Evolutionary conservation across 371 early-diverging fungal species (phyloP).

Genomic region (Mucor irregularis): DNA sequence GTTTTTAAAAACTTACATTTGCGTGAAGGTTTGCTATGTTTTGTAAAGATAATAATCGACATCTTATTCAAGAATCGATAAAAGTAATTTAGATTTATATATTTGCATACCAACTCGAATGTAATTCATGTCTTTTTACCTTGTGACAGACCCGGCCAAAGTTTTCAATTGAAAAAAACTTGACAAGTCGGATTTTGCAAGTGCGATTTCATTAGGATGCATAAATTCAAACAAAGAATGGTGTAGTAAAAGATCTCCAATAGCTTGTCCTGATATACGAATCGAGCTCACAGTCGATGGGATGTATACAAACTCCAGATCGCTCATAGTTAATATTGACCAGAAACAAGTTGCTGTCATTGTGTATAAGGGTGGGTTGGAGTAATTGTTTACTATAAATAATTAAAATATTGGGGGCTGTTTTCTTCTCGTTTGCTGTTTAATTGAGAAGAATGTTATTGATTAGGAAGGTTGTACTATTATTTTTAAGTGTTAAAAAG

Average conservation of each 20-base stretch:
- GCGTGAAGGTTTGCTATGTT: not conserved
- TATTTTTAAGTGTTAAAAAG: too few relatives aligned
- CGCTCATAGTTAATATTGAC: constrained; percentile 49
- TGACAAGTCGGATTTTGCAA: constrained; percentile 53
- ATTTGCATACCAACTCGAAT: not conserved
- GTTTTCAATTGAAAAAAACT: constrained; percentile 52
- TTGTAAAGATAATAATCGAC: not conserved
- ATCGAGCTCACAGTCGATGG: constrained; percentile 30
- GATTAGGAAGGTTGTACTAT: too few relatives aligned
- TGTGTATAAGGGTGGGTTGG: too few relatives aligned
- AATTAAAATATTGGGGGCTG: too few relatives aligned
- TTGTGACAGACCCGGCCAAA: constrained; percentile 58
- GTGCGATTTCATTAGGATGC: constrained; percentile 57
- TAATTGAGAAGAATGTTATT: too few relatives aligned
- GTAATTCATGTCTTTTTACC: constrained; percentile 26
- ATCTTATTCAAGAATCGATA: not conserved
- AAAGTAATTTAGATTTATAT: not conserved
- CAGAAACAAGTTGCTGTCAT: constrained; percentile 39
- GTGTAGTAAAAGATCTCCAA: constrained; percentile 41
- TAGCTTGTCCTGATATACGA: constrained; percentile 18
- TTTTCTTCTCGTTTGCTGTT: too few relatives aligned
- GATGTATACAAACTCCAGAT: constrained; percentile 50
- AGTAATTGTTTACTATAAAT: too few relatives aligned
- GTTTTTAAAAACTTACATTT: not conserved
- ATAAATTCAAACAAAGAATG: constrained; percentile 57